Percentiles rank a stretch among this genome's conserved stretches.
Evolutionary conservation across 441 rosid species (phyloP).

Genomic region (Mallotus repandus): DNA sequence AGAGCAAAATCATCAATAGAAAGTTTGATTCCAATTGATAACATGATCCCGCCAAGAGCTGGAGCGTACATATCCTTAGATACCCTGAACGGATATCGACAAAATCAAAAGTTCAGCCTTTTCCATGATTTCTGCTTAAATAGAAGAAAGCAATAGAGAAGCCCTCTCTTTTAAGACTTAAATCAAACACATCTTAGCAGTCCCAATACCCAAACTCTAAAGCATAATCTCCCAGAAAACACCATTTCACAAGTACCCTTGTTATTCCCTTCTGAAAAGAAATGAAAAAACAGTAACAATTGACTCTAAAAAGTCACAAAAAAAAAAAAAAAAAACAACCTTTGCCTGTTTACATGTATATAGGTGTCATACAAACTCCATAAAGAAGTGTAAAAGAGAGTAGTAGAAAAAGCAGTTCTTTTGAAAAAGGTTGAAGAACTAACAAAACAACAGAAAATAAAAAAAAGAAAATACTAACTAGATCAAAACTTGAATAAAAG

Average conservation of each 20-base stretch:
- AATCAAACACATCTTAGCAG: slow-evolving; percentile 23
- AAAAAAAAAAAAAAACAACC: neutral
- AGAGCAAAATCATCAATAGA: slow-evolving; percentile 83
- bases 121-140: neutral
- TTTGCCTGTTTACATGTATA: neutral
- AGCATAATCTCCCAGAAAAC: neutral
- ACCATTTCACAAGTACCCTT: neutral
- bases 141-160: neutral
- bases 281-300: neutral
- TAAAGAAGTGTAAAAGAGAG: no score
- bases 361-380: neutral
- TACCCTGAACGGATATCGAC: slow-evolving; percentile 56
- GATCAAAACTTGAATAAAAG: neutral
- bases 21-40: slow-evolving; percentile 86
- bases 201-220: slow-evolving; percentile 6
- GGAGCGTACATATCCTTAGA: slow-evolving; percentile 93
- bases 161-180: slow-evolving; percentile 15
- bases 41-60: slow-evolving; percentile 96
- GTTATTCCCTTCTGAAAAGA: neutral
- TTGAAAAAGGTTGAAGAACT: neutral
- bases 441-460: neutral
- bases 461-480: neutral
- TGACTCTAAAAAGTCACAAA: neutral
- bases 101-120: neutral
- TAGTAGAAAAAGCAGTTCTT: neutral